Base-by-base conservation (phyloP, 768 basidiomycete species). In the Pholiota conissans region DNA sequence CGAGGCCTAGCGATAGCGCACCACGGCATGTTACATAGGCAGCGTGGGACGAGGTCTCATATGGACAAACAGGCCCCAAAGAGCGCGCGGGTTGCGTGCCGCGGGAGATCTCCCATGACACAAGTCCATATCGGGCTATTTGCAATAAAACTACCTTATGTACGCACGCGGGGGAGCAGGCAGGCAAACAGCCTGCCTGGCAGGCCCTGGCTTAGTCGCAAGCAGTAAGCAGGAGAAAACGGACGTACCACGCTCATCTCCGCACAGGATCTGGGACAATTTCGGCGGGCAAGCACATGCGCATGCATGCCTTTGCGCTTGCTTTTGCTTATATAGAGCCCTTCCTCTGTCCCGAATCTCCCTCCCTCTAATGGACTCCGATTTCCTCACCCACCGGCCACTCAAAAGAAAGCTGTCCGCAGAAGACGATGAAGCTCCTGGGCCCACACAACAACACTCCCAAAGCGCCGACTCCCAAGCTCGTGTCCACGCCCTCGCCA, bases 351-450 rank as follows among this genome's bases (percentile, higher is more conserved):
- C 61, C 64, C 65, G n/a, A n/a, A n/a, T n/a, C n/a, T 66, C 59
- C 59, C 55, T 51, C 61, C 58, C 61, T 67, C 66, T 68, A 65
- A 45, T 45, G 42, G 42, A 45, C 42, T 22, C 79, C 28, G 73
- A 80, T 79, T 45, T 45, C 22, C 42, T 45, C 42, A 45, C 42
- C 0, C 42, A 45, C 42, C n/a, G 42, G 42, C 42, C 42, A 7
- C 42, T 45, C 18, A 90, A 90, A 72, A 84, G 89, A 63, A 90
- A 91, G 73, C 81, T 85, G 0, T 81, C 81, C 68, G 53, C 68
- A 27, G 84, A 88, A 65, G 79, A 81, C 66, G 53, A 63, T 52
- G 42, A 45, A 18, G 42, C 42, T 11, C 18, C 20, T 5, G 42
- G 20, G 8, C 42, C 42, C 63, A 13, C 26, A 67, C 5, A 16